Percentiles rank a stretch among this genome's conserved stretches.
These are phyloP conservation scores for Neurospora sp. DNA, from an alignment of 495 filamentous ascomycete genomes.

Conservation along the genomic window DNA sequence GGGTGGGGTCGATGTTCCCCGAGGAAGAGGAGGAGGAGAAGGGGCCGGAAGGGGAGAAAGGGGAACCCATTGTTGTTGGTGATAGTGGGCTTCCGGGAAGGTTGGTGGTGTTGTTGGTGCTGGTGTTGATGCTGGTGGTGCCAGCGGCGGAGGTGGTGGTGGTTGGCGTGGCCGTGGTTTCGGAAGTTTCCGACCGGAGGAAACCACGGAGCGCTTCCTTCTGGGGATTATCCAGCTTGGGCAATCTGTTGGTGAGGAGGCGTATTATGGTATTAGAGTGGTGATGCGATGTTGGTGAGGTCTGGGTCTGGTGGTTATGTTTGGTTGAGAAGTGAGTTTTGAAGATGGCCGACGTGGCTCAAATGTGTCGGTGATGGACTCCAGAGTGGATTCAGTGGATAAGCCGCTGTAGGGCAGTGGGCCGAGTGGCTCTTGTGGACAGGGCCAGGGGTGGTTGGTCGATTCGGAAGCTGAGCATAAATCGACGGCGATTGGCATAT, in stretches of 20 bases:
- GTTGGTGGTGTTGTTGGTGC: neutral
- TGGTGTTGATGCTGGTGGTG: neutral
- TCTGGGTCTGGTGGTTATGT: neutral
- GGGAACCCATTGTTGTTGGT: neutral
- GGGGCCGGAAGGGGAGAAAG: neutral
- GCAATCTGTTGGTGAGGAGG: neutral
- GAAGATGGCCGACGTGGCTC: neutral
- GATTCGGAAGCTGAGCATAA: neutral
- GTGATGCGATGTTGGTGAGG: neutral
- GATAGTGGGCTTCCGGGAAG: neutral
- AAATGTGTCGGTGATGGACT: neutral
- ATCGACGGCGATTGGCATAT: neutral
- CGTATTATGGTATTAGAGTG: neutral
- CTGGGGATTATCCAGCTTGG: neutral
- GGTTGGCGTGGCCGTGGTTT: neutral
- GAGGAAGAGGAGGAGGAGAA: neutral
- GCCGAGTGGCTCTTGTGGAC: neutral
- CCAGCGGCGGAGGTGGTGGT: neutral
- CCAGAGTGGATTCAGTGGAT: neutral
- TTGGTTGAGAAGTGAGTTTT: neutral
- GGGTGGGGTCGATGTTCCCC: conserved; percentile 10
- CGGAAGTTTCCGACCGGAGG: neutral
- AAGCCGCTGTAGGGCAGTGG: neutral
- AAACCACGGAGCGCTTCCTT: neutral
- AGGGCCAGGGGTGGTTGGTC: neutral